Percentiles rank a stretch among this genome's conserved stretches.
These are phyloP conservation scores for Cyberlindnera suaveolens DNA, from an alignment of 805 yeast genomes.

Conservation along the genomic window DNA sequence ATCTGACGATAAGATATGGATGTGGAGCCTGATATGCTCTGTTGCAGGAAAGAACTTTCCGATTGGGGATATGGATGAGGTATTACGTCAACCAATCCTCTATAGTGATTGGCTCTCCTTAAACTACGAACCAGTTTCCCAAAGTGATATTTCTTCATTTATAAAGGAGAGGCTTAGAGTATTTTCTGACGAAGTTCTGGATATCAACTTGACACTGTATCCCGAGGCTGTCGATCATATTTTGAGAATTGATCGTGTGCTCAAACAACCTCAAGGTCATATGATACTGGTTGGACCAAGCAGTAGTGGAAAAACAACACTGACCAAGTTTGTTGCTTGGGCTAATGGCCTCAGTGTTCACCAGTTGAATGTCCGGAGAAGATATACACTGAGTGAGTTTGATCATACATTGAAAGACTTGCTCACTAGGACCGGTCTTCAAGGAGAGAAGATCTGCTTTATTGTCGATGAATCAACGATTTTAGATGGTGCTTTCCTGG, in stretches of 20 bases:
- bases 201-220: conserved; percentile 52
- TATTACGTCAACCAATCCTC: conserved; percentile 47
- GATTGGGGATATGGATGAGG: conserved; percentile 28
- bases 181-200: conserved; percentile 75
- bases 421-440: conserved; percentile 41
- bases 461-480: conserved; percentile 78
- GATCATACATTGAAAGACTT: conserved; percentile 55
- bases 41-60: conserved; percentile 40
- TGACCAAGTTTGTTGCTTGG: conserved; percentile 86
- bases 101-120: conserved; percentile 73
- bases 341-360: conserved; percentile 65
- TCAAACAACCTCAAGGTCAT: conserved; percentile 87
- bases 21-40: conserved; percentile 31
- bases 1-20: conserved; percentile 42
- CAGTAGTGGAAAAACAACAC: conserved; percentile 74
- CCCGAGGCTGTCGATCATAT: conserved; percentile 71
- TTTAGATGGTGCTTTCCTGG: conserved; percentile 71
- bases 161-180: conserved; percentile 56
- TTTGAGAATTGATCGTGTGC: conserved; percentile 72
- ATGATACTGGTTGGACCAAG: conserved; percentile 78
- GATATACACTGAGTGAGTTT: conserved; percentile 56
- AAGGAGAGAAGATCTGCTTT: conserved; percentile 61
- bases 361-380: conserved; percentile 50
- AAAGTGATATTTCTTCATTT: conserved; percentile 43
- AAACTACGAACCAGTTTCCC: conserved; percentile 50